Percentiles rank a stretch among this genome's conserved stretches.
Conservation (phyloP, 148 eudicot genomes). For the Mesembryanthemum crystallinum region DNA sequence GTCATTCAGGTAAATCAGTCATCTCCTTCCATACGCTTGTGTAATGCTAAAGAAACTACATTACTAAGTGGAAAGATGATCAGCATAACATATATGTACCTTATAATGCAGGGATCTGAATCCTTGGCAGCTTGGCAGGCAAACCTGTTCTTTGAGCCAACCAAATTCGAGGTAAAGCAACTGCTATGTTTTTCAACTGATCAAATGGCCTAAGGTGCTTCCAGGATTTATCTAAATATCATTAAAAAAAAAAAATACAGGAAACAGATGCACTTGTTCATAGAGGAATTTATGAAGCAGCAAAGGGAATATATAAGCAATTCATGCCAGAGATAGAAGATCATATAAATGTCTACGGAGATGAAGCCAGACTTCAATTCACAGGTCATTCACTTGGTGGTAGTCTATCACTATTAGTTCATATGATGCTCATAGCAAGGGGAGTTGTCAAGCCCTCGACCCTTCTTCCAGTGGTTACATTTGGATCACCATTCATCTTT, state of each 20-base stretch:
- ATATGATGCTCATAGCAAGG: conserved; percentile 67
- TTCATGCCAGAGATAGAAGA: conserved; percentile 67
- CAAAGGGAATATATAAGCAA: conserved; percentile 80
- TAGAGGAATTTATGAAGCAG: conserved; percentile 92
- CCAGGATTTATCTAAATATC: neutral
- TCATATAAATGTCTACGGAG: conserved; percentile 45
- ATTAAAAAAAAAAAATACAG: conserved; percentile 31
- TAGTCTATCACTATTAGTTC: conserved; percentile 68
- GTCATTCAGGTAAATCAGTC: conserved; percentile 59
- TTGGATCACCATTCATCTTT: conserved; percentile 79
- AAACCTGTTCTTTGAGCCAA: conserved; percentile 76
- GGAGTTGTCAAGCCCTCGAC: conserved; percentile 42
- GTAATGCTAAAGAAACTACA: neutral
- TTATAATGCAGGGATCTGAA: conserved; percentile 62
- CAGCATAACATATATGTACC: neutral
- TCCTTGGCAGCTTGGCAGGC: conserved; percentile 83
- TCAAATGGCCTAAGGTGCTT: neutral
- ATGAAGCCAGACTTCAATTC: conserved; percentile 65
- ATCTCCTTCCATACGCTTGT: neutral
- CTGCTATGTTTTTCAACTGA: neutral
- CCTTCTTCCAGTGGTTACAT: conserved; percentile 68
- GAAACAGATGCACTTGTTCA: conserved; percentile 72
- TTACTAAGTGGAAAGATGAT: too few species aligned
- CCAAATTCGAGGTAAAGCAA: conserved; percentile 65
- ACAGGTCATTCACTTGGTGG: conserved; percentile 93